Evolutionary conservation across 73 alveolate genomes (phyloP), one percentile per base, ranked within the genome.

Genomic region (Breviolum minutum): DNA sequence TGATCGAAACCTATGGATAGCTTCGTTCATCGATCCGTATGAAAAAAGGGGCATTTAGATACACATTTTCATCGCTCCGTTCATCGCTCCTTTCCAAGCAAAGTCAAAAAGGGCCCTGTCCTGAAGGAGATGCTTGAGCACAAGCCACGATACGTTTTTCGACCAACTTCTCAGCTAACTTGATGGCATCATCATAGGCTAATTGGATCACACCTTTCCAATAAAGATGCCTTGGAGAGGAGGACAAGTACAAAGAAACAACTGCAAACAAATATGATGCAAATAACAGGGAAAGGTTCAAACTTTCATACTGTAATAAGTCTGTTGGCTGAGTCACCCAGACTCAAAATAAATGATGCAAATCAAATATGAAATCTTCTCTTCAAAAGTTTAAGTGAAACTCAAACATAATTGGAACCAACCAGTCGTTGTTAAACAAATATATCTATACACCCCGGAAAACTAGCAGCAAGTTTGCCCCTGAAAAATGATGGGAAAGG

Each of bases 81-180:
- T 30, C 30, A 22, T 71, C 81, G 40, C 19, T 71, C 81, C 81
- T 20, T 71, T 48, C 81, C 54, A 40, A 40, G 54, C 54, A 40
- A 0, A 40, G 54, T 40, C 54, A 40, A 40, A 40, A 40, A 40
- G 54, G 54, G 54, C 54, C 54, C 86, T 14, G 69, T 60, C 98
- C 76, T 29, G 88, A 29, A 13, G 76, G 81, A 17, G 91, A 60
- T 17, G 98, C 98, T 40, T 92, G 98, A 9, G 98, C 98, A 30
- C 98, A 92, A 8, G 98, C 98, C 68, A 92, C 98, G 89, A 92
- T 60, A 27, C 98, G 89, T 17, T 76, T 48, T 66, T 61, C 89
- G 48, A 92, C 98, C 29, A 92, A 48, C 79, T 9, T 73, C 69
- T 92, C 98, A 6, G 92, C 92, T 74, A 62, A n/a, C n/a, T 60